phyloP scores from a whole-genome alignment of 805 yeast genomes.

The Yarrowia divulgata region DNA sequence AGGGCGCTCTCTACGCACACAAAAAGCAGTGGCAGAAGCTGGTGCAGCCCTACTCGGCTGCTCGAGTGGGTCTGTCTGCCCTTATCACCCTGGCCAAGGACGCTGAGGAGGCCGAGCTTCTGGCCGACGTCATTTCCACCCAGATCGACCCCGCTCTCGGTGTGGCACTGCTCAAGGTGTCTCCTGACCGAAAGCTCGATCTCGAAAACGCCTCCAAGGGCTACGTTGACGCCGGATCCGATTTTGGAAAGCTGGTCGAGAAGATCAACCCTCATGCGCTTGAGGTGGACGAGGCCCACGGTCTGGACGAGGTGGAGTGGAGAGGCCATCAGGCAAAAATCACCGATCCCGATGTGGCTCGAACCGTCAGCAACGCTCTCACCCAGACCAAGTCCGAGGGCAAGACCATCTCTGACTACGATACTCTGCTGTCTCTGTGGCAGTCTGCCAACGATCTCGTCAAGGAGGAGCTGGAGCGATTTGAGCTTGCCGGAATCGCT shows the following conservation, averaged over 20 bases:
- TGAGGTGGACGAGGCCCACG: constrained; percentile 44
- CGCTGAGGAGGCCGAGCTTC: constrained; percentile 49
- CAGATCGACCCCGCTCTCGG: constrained; percentile 71
- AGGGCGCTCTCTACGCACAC: constrained; percentile 60
- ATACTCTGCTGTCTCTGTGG: constrained; percentile 67
- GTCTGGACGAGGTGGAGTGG: constrained; percentile 61
- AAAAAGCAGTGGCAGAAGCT: constrained; percentile 65
- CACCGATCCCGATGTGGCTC: constrained; percentile 75
- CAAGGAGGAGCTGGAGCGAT: constrained; percentile 60
- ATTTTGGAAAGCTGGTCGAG: constrained; percentile 54
- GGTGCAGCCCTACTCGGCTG: constrained; percentile 61
- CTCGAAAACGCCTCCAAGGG: constrained; percentile 55
- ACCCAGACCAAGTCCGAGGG: constrained; percentile 44
- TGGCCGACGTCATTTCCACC: constrained; percentile 63
- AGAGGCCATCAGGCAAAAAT: constrained; percentile 68
- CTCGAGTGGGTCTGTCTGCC: constrained; percentile 67
- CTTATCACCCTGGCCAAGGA: constrained; percentile 51
- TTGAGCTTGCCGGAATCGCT: constrained; percentile 47
- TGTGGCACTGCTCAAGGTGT: constrained; percentile 58
- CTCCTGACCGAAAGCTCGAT: constrained; percentile 54
- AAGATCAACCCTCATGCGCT: constrained; percentile 49
- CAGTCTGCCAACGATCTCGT: constrained; percentile 71
- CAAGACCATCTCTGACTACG: constrained; percentile 59
- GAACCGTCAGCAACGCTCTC: constrained; percentile 48
- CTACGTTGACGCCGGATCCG: constrained; percentile 44